Percentiles rank a stretch among this genome's conserved stretches.
Evolutionary conservation across 352 stramenopile genomes (phyloP).

Genomic region (Pythium scleroteichum): DNA sequence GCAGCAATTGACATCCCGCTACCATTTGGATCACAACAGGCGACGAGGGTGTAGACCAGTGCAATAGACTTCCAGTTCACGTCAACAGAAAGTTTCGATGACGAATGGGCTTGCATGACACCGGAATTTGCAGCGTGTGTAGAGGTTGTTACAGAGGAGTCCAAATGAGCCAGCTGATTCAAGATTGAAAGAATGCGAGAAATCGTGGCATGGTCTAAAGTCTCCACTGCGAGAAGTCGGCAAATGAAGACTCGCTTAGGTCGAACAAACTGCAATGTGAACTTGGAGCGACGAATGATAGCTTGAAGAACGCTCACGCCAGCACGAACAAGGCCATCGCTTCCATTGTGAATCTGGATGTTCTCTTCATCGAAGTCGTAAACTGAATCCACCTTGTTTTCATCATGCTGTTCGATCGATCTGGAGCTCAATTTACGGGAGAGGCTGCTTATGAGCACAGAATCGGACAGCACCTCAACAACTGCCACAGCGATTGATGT

Average conservation of each 20-base stretch:
- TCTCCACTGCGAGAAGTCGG: constrained; percentile 68
- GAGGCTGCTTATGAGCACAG: constrained; percentile 50
- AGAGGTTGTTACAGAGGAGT: constrained; percentile 22
- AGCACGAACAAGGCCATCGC: constrained; percentile 66
- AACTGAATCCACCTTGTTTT: constrained; percentile 38
- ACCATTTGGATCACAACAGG: constrained; percentile 76
- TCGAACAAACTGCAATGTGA: constrained; percentile 58
- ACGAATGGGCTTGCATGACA: background rate
- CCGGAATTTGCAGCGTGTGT: constrained; percentile 4
- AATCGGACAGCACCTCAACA: constrained; percentile 61
- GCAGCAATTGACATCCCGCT: constrained; percentile 71
- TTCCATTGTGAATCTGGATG: constrained; percentile 59
- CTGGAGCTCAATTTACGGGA: constrained; percentile 29
- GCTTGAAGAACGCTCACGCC: constrained; percentile 70
- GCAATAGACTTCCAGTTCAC: constrained; percentile 73
- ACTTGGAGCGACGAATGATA: constrained; percentile 71
- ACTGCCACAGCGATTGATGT: constrained; percentile 46
- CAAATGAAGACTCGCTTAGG: constrained; percentile 75
- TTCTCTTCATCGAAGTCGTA: constrained; percentile 60
- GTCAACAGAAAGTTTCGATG: constrained; percentile 39
- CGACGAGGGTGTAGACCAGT: constrained; percentile 68
- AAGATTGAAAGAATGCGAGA: constrained; percentile 61
- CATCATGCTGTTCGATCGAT: constrained; percentile 1
- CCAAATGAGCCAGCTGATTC: constrained; percentile 59
- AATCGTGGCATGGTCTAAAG: constrained; percentile 74